Base-by-base conservation (phyloP, 2,329 filamentous ascomycete species). In the Exophiala xenobiotica region DNA sequence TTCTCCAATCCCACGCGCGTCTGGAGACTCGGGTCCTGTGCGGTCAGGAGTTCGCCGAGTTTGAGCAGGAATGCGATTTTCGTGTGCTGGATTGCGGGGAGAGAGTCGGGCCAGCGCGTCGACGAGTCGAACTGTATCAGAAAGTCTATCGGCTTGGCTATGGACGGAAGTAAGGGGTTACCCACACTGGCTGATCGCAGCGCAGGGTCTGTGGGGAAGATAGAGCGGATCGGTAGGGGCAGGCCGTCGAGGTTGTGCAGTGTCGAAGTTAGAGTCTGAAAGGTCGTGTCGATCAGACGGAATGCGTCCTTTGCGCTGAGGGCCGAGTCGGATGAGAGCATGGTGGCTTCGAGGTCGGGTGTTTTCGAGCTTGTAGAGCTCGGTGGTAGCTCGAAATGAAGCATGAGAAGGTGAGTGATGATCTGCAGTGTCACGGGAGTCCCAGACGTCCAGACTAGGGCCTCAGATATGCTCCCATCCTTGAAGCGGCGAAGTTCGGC, bases 101-200 rank as follows among this genome's bases (percentile, higher is more conserved):
- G 72, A 64, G 95, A 90, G 65, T 97, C 91, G 0, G 93, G 93
- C 93, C 93, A 99, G 61, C 89, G 86, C 39, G 84, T 86, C 5
- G 93, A 97, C 3, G 87, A 88, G 71, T 99, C 93, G 62, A 99
- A 97, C 65, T 92, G 91, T 41, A 99, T 78, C 35, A 90, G 80
- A 24, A 95, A 80, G 60, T 95, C 85, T 59, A 91, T 86, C 0
- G 88, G 86, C 8, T 63, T 57, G 6, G 61, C 53, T 24, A 51
- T 54, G 16, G 58, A 54, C 20, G 60, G 58, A 33, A 60, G 57
- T 12, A 64, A 56, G 18, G 68, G 63, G 24, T 65, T 51, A 37
- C 57, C 62, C 18, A 70, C 60, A 2, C 73, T 89, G 1, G 90
- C 75, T 58, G 87, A 92, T 33, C 92, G 84, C 6, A 95, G 77